These are phyloP conservation scores for Hypoxylon sp. DNA, from an alignment of 2,329 filamentous ascomycete genomes.

Conservation along the genomic window DNA sequence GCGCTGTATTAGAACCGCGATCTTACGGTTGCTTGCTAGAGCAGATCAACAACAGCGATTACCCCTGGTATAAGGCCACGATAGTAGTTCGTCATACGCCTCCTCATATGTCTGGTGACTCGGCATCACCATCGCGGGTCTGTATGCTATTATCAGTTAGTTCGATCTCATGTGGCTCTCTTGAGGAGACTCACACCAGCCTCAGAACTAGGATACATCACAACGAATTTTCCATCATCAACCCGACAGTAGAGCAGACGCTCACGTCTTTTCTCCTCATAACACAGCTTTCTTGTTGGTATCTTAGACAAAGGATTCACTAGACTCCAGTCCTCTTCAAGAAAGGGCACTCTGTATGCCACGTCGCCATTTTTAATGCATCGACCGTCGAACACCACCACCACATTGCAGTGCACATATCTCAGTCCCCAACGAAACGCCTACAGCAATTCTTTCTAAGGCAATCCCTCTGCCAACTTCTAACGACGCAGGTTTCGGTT, in stretches of 20 bases:
- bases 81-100: not conserved
- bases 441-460: not conserved
- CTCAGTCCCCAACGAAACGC: slow-evolving; percentile 4
- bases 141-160: not conserved
- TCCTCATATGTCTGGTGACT: not conserved
- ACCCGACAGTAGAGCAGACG: not conserved
- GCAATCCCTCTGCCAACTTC: not conserved
- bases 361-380: not conserved
- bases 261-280: not conserved
- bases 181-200: not conserved
- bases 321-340: not conserved
- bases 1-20: not conserved
- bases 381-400: not conserved
- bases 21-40: slow-evolving; percentile 1
- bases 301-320: slow-evolving; percentile 11
- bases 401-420: not conserved
- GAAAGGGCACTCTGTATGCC: not conserved
- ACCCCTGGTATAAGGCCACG: not conserved
- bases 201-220: not conserved
- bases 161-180: not conserved
- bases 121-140: not conserved
- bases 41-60: not conserved
- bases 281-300: slow-evolving; percentile 10
- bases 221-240: not conserved
- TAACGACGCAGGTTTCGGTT: slow-evolving; percentile 41